Evolutionary conservation across 2,329 filamentous ascomycete species (phyloP).

Genomic region (Talaromyces sp.): DNA sequence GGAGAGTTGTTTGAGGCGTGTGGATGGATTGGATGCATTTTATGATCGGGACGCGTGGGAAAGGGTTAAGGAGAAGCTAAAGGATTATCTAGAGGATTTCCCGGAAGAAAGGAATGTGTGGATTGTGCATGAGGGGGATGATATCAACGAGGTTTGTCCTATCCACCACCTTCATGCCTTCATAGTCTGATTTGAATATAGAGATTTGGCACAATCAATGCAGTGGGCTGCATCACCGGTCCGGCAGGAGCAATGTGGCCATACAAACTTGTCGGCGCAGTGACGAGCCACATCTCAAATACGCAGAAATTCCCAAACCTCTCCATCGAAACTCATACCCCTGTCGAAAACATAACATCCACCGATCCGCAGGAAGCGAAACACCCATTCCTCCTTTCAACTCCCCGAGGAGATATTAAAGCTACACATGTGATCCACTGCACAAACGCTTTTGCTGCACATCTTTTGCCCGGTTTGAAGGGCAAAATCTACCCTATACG

Average conservation of each 20-base stretch:
- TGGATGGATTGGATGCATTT: constrained; percentile 18
- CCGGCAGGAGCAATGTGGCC: constrained; percentile 37
- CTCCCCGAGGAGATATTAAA: constrained; percentile 35
- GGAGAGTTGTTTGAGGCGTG: constrained; percentile 11
- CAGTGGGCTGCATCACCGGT: constrained; percentile 22
- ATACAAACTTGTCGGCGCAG: constrained; percentile 34
- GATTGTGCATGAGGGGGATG: constrained; percentile 17
- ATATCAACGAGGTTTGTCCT: constrained; percentile 22
- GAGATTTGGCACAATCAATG: constrained; percentile 20
- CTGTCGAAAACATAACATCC: constrained; percentile 23
- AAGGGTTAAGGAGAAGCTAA: constrained; percentile 8
- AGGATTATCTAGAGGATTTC: constrained; percentile 16
- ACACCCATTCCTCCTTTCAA: constrained; percentile 32
- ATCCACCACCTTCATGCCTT: neutral
- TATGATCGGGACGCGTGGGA: constrained; percentile 16
- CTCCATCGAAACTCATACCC: constrained; percentile 32
- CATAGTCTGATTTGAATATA: constrained; percentile 1
- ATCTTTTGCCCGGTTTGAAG: constrained; percentile 41
- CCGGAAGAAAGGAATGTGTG: constrained; percentile 17
- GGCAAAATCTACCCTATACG: constrained; percentile 40
- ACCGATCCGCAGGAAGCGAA: neutral
- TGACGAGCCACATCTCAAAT: constrained; percentile 24
- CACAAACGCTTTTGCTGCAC: constrained; percentile 43
- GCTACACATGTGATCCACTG: constrained; percentile 40
- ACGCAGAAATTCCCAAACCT: constrained; percentile 26